Base-by-base conservation (phyloP, 1,284 basidiomycete species). In the Cronartium ribicola region DNA sequence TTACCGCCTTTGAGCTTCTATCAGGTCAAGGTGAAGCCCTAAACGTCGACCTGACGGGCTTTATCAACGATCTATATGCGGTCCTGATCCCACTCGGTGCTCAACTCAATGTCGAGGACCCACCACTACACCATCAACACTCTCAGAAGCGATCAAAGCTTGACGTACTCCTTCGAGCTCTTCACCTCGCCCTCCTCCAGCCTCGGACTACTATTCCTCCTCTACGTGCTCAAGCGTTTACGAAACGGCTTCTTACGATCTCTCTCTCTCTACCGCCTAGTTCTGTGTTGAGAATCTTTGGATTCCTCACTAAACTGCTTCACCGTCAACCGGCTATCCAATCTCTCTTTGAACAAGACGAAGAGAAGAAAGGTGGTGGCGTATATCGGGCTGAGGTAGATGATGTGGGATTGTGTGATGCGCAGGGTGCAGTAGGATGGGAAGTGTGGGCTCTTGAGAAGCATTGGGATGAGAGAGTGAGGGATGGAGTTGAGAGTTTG, bases 21-120 rank as follows among this genome's bases (percentile, higher is more conserved):
- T 90, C 90, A 17, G 96, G 95, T 11, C 96, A 99, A 87, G 94
- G 94, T 87, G 71, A 98, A 84, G 91, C 94, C 29, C 86, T 99
- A 78, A 94, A 95, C 79, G 90, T 99, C 79, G 96, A 98, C 84
- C 85, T 98, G 65, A 86, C 85, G 78, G 95, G 96, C 79, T 94
- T 98, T 80, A 86, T 94, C 79, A 87, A 87, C 22, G 63, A 55
- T 59, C 63, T 73, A 48, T 73, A 73, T 59, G 20, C 40, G 44
- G 46, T 73, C 11, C 64, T 73, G 5, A 37, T 73, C 29, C 63
- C 64, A 6, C 36, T 73, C 20, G 41, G 64, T 20, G 44, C 46
- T 66, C 76, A 76, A 39, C 77, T 77, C 55, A 43, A 63, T 5
- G 22, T 72, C 8, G 69, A 72, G 46, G 68, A 70, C 1, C 17